Evolutionary conservation across 192 early-diverging fungal genomes (phyloP), one percentile per base, ranked within the genome.

Genomic region (Umbelopsis sp.): DNA sequence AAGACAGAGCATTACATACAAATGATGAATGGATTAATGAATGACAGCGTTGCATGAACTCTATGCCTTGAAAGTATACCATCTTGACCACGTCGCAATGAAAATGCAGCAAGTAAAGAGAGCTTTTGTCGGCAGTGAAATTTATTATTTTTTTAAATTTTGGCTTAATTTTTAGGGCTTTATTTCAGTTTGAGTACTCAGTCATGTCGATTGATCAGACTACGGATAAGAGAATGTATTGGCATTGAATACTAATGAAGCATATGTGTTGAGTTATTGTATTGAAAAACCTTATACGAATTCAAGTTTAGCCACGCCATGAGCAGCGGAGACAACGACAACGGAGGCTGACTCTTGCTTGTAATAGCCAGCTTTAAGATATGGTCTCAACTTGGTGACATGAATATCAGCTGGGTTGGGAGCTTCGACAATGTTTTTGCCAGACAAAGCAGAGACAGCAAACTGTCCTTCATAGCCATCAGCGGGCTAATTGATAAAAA

Each of bases 321-420:
- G 75, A 17, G 71, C 56, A 8, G 70, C 45, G 24, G 36, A 29
- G 45, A 77, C 52, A 26, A 69, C 32, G 44, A 65, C 43, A 32
- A 26, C 8, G 16, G 71, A 69, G 0, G 45, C 67, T 4, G 66
- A 29, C 14, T 72, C 29, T 59, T 66, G 29, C 71, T 72, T 77
- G 26, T 69, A 77, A 56, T 72, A 77, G 62, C 76, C 76, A 21
- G 38, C 32, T 66, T 73, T 73, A 34, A 51, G 41, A 45, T 34
- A 65, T 25, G 62, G 71, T 69, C 76, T 77, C 17, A 68, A 16
- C 53, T 72, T 73, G 34, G 70, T 73, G 22, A 77, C 52, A 73
- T 77, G 76, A 50, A 73, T 41, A 50, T 77, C 76, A 29, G 65
- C 71, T 14, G 71, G 76, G n/a, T 77, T 43, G n/a, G 76, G 71